phyloP scores from a whole-genome alignment of 1,284 basidiomycete species.

The Porogramme epimiltina region DNA sequence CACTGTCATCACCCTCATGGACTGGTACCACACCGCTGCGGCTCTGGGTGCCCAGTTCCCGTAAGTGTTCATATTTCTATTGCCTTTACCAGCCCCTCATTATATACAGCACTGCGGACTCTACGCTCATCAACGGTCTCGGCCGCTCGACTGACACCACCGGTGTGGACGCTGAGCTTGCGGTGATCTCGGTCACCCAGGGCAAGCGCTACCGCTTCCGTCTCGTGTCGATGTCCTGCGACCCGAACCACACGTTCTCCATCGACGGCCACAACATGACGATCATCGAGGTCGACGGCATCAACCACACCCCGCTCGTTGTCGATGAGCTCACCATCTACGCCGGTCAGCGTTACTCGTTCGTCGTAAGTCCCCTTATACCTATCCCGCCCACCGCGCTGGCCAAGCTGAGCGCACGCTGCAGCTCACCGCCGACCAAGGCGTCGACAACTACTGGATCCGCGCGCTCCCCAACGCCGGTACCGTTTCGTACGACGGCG shows the following conservation, averaged over 20 bases:
- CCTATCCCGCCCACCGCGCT: conserved; percentile 11
- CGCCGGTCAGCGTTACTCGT: conserved; percentile 40
- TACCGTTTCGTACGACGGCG: conserved; percentile 30
- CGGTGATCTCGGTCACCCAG: conserved; percentile 33
- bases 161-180: conserved; percentile 24
- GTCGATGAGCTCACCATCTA: conserved; percentile 36
- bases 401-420: conserved; percentile 4
- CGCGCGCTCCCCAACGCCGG: conserved; percentile 38
- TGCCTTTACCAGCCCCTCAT: not conserved
- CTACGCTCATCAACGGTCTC: conserved; percentile 54
- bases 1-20: conserved; percentile 27
- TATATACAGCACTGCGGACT: conserved; percentile 4
- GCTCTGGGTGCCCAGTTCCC: conserved; percentile 15
- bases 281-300: conserved; percentile 39
- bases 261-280: conserved; percentile 40
- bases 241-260: conserved; percentile 35
- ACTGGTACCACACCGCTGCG: conserved; percentile 27
- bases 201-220: conserved; percentile 44
- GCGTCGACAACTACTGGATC: conserved; percentile 42
- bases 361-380: conserved; percentile 24
- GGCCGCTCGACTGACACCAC: conserved; percentile 32
- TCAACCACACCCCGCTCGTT: conserved; percentile 31
- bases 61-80: conserved; percentile 3
- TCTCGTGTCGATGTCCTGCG: conserved; percentile 51
- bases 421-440: conserved; percentile 29